Base-by-base conservation (phyloP, 371 early-diverging fungal genomes). In the Apophysomyces ossiformis region DNA sequence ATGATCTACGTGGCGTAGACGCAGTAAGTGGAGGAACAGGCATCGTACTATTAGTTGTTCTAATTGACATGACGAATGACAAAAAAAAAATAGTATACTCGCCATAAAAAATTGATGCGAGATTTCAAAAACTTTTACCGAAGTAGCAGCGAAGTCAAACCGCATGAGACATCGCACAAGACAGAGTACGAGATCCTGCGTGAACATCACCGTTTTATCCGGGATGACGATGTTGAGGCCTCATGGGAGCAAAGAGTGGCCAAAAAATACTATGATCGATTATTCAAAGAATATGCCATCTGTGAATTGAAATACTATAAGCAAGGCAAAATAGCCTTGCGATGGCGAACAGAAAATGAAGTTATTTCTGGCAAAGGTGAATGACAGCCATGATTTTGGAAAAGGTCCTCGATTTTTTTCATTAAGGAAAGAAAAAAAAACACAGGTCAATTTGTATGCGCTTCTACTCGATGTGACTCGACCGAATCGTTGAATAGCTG, bases 221-320 rank as follows among this genome's bases (percentile, higher is more conserved):
- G 74, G 35, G 59, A 69, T 9, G 88, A 86, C 5, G 75, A 83
- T 9, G 73, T 75, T 47, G 72, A 75, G 46, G 54, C 69, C 46
- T 71, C 83, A 2, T 95, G 95, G 95, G 95, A 92, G 68, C 77
- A 90, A 58, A 79, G 94, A 9, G 72, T 94, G 7, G 94, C 95
- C 6, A 91, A 92, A 67, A 90, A 91, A 67, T 94, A 95, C 71
- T 92, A 95, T 64, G 92, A 93, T 65, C 82, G 84, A 66, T 81
- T 95, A 11, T 93, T 92, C 72, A 94, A 93, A 66, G 96, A 95
- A 70, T 95, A 90, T 69, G 90, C 92, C 15, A 71, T 95, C 4
- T 89, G 88, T n/a, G 89, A 95, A 44, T 74, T 95, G 39, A 84
- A 80, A 26, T 79, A 86, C 56, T 93, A 90, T 78, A 90, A 89